Evolutionary conservation across 2,329 filamentous ascomycete genomes (phyloP), one percentile per base, ranked within the genome.

Genomic region (Cladosporium sp.): DNA sequence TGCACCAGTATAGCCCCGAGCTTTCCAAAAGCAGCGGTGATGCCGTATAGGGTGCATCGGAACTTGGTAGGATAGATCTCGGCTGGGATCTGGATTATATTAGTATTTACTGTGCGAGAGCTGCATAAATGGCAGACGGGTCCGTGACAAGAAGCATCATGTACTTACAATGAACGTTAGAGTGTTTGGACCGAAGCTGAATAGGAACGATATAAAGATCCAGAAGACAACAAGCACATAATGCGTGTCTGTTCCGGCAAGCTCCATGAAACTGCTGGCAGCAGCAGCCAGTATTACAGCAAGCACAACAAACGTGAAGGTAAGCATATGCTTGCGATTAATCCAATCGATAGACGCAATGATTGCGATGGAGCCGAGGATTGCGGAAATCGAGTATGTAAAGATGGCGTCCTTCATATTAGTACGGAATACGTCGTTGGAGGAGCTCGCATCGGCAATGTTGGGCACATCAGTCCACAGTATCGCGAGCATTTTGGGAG

Each of bases 21-120:
- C 64, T 83, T 83, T 3, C 80, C 80, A 1, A 73, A 67, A 1
- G 74, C 80, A n/a, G 80, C 80, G 35, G 76, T 75, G 60, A 83
- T 76, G 24, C 80, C 81, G 64, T 83, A 78, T 59, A 77, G 80
- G 1, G 78, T 80, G 49, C 75, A 79, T 15, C 80, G 75, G 63
- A 82, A 82, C n/a, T 77, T 73, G 0, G 80, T 83, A 4, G 81
- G 80, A 60, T 82, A 83, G 50, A 81, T 74, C 60, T 83, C 80
- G 15, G 79, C 79, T 15, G 80, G 78, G 40, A 82, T 78, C 58
- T 60, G 17, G 17, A n/a, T 20, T 10, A 64, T 78, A n/a, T 75
- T 58, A 74, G 74, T 6, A 71, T 75, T 35, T 74, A n/a, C n/a
- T n/a, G n/a, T n/a, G n/a, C n/a, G n/a, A n/a, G n/a, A n/a, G n/a